These are phyloP conservation scores for Aulographum hederae DNA, from an alignment of 2,329 filamentous ascomycete species.

Conservation along the genomic window DNA sequence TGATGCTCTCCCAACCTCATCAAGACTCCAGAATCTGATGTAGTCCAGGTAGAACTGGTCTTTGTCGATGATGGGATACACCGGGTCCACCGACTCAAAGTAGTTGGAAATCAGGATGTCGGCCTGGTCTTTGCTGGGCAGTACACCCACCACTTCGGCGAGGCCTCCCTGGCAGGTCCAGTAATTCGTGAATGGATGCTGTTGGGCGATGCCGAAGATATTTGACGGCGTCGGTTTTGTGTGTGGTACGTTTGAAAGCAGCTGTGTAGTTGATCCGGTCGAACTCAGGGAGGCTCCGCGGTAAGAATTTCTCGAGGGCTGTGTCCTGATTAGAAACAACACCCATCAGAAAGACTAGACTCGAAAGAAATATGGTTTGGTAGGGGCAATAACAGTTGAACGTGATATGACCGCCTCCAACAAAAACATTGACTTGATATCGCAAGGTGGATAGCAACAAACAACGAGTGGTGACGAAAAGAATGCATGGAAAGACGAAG, in stretches of 20 bases:
- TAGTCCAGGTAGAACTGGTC: slow-evolving; percentile 64
- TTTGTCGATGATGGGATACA: slow-evolving; percentile 65
- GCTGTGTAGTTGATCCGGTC: slow-evolving; percentile 26
- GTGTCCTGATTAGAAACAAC: background rate
- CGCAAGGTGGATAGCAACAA: slow-evolving; percentile 1
- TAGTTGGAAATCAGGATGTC: slow-evolving; percentile 44
- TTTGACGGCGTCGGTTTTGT: slow-evolving; percentile 54
- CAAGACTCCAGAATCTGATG: slow-evolving; percentile 55
- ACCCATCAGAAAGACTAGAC: background rate
- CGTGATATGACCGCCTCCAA: background rate
- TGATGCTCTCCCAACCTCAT: slow-evolving; percentile 35
- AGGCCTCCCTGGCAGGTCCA: slow-evolving; percentile 67
- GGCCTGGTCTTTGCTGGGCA: slow-evolving; percentile 59
- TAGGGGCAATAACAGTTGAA: no score
- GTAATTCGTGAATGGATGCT: slow-evolving; percentile 69
- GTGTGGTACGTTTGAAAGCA: slow-evolving; percentile 57
- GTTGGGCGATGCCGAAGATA: slow-evolving; percentile 63
- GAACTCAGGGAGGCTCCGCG: slow-evolving; percentile 14
- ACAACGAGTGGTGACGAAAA: no score
- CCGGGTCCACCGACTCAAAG: slow-evolving; percentile 49
- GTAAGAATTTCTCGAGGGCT: background rate
- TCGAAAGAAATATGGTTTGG: no score
- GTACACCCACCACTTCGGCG: slow-evolving; percentile 54
- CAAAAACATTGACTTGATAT: slow-evolving; percentile 1
- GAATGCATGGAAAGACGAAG: no score